These are phyloP conservation scores for Solanum chmielewskii DNA, from an alignment of 257 asterid species.

Conservation along the genomic window DNA sequence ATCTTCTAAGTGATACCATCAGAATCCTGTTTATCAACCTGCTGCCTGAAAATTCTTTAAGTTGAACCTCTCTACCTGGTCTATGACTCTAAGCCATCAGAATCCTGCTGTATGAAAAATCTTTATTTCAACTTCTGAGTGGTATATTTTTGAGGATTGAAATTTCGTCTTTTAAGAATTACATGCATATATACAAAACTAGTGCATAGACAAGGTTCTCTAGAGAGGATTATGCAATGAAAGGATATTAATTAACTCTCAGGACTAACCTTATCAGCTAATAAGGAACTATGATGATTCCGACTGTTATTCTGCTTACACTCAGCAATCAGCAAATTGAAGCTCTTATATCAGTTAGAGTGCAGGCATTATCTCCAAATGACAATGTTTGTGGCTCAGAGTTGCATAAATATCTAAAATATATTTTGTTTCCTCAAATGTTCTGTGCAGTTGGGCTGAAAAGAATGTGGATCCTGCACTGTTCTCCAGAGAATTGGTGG, in stretches of 20 bases:
- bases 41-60: neutral
- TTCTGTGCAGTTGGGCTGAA: conserved; percentile 70
- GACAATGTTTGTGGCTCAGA: neutral
- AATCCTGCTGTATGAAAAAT: neutral
- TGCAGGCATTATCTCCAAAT: neutral
- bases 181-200: neutral
- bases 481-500: conserved; percentile 64
- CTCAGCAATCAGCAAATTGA: neutral
- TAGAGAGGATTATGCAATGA: neutral
- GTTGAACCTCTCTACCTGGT: neutral
- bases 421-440: neutral
- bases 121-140: neutral
- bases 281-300: neutral
- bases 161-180: neutral
- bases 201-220: neutral
- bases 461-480: conserved; percentile 72
- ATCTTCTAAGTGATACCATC: neutral
- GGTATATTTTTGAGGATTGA: neutral
- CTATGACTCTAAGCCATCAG: neutral
- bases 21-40: neutral
- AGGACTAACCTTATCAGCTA: neutral
- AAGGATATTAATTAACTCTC: neutral
- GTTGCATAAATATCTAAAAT: neutral
- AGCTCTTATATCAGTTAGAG: neutral
- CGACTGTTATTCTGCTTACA: neutral